Evolutionary conservation across 495 filamentous ascomycete species (phyloP).

Genomic region (Penicillium chermesinum): DNA sequence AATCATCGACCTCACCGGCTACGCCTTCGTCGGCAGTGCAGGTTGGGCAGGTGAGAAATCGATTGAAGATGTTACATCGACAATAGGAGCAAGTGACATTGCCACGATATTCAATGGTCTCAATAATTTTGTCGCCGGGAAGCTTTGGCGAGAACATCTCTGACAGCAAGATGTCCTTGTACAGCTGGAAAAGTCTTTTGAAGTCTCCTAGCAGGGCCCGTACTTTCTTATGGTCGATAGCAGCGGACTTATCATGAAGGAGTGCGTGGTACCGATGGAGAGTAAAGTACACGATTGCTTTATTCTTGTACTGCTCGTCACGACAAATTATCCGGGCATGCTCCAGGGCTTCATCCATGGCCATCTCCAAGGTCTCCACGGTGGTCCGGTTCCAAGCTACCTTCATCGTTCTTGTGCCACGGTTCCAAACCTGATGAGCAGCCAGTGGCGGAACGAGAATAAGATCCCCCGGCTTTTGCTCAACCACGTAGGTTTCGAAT

Average conservation of each 20-base stretch:
- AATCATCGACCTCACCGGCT: conserved; percentile 59
- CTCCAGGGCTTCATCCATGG: conserved; percentile 78
- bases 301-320: conserved; percentile 99
- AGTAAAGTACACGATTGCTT: conserved; percentile 85
- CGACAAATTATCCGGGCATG: conserved; percentile 87
- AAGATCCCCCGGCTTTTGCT: conserved; percentile 90
- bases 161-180: conserved; percentile 69
- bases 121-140: conserved; percentile 57
- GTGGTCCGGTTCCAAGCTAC: conserved; percentile 98
- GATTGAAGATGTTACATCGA: conserved; percentile 93
- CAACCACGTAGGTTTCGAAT: conserved; percentile 86
- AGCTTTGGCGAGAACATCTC: conserved; percentile 68
- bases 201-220: conserved; percentile 73
- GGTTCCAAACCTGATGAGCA: conserved; percentile 98
- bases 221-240: conserved; percentile 46
- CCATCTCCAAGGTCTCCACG: conserved; percentile 80
- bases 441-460: conserved; percentile 92
- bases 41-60: conserved; percentile 83
- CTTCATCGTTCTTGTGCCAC: conserved; percentile 91
- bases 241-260: conserved; percentile 42
- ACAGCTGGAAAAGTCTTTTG: conserved; percentile 67
- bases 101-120: conserved; percentile 73
- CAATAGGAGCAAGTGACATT: conserved; percentile 95
- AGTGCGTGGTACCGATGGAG: conserved; percentile 69
- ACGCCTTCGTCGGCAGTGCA: conserved; percentile 48